These are phyloP conservation scores for Incumbomyces delicatus DNA, from an alignment of 2,329 filamentous ascomycete species.

Conservation along the genomic window DNA sequence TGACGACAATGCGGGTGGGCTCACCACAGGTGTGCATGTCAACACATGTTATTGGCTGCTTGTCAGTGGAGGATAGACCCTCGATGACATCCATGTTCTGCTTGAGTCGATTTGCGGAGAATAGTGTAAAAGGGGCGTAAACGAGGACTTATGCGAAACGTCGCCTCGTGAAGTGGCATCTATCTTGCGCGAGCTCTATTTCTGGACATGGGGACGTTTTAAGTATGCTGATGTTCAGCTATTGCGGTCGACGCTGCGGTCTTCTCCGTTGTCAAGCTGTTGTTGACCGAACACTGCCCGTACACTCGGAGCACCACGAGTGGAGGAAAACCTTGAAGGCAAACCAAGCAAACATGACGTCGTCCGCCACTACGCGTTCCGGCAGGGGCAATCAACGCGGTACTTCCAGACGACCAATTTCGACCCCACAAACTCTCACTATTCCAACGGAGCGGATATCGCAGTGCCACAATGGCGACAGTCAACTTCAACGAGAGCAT, in stretches of 20 bases:
- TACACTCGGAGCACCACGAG: too few species aligned
- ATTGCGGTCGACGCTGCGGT: too few species aligned
- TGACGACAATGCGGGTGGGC: conserved; percentile 38
- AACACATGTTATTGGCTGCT: conserved; percentile 12
- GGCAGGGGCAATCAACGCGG: too few species aligned
- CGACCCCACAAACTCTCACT: too few species aligned
- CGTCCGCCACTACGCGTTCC: neutral
- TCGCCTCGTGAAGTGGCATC: neutral
- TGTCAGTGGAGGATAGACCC: neutral
- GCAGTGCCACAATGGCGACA: neutral
- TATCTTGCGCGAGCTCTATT: neutral
- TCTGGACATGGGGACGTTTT: neutral
- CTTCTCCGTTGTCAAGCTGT: too few species aligned
- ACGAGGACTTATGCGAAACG: too few species aligned
- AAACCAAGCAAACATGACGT: conserved; percentile 3
- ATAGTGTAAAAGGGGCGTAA: too few species aligned
- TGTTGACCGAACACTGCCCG: too few species aligned
- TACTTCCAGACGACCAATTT: too few species aligned
- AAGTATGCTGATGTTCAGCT: too few species aligned
- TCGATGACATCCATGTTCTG: conserved; percentile 3
- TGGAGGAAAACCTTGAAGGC: neutral
- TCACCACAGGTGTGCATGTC: conserved; percentile 43
- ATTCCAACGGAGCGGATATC: too few species aligned
- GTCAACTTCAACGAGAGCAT: conserved; percentile 6
- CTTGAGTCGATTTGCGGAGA: neutral